phyloP scores from a whole-genome alignment of 2,329 filamentous ascomycete genomes.

The Sporothrix globosa region DNA sequence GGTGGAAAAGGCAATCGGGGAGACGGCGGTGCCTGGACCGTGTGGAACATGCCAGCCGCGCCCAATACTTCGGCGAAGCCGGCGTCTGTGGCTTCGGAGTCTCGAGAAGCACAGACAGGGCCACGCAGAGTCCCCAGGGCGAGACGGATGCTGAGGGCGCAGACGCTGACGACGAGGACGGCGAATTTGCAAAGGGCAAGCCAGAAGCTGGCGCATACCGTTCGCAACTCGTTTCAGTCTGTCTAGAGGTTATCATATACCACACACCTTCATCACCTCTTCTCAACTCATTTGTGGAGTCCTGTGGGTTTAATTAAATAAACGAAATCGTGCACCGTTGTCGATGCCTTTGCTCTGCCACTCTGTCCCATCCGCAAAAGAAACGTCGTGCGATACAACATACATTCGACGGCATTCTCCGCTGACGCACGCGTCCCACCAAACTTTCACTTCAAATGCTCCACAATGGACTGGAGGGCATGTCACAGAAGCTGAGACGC shows the following conservation, averaged over 20 bases:
- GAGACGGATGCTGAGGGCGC: neutral
- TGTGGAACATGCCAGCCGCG: constrained; percentile 16
- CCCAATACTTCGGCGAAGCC: neutral
- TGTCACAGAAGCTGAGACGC: constrained; percentile 9
- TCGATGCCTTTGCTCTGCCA: too few species aligned
- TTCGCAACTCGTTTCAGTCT: too few species aligned
- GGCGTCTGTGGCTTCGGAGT: neutral
- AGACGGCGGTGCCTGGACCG: constrained; percentile 9
- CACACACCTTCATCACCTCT: too few species aligned
- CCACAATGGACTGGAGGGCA: neutral
- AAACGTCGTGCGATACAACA: neutral
- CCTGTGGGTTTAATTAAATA: too few species aligned
- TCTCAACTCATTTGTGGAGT: too few species aligned
- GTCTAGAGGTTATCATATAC: too few species aligned
- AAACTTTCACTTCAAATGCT: neutral
- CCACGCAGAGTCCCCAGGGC: neutral
- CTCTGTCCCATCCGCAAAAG: too few species aligned
- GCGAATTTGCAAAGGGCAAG: neutral
- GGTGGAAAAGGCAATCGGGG: constrained; percentile 3
- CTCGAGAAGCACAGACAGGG: neutral
- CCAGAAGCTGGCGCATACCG: too few species aligned
- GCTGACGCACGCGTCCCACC: neutral
- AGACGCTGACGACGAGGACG: neutral
- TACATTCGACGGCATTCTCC: neutral
- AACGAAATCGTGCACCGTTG: too few species aligned